Base-by-base conservation (phyloP, 345 rosid species). In the Populus pruinosa region DNA sequence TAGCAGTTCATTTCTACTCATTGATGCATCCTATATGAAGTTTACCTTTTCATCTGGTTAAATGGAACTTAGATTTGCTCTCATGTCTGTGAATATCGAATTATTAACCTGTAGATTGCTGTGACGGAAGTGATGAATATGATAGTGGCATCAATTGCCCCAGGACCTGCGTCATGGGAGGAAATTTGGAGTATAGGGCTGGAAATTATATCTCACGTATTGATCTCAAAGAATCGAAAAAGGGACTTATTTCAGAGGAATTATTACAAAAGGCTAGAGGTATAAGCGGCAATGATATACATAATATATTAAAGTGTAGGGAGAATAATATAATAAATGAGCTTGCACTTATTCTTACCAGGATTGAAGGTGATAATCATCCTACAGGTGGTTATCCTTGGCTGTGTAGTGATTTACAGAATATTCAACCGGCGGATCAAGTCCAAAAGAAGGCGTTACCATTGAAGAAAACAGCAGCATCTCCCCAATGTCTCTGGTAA, bases 121-220 rank as follows among this genome's bases (percentile, higher is more conserved):
- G 94, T 72, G 94, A 91, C 71, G 94, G 94, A 82, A 89, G 92
- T 80, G 94, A 91, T 80, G 94, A 91, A 81, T 86, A 91, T 49
- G 88, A 83, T 50, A 79, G 87, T 41, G 78, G 76, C 25, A 47
- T 84, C 71, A 81, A 38, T 12, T 91, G 94, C 76, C 89, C 87
- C 43, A 86, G 88, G 83, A 79, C 87, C 7, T 91, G 94, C 50
- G 72, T 91, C 74, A 88, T 88, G 90, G 93, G 99, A 64, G 97
- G 94, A 83, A 86, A 82, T 71, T 67, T 90, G 33, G 84, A 86
- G 84, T 91, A 92, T 83, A 88, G 86, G 81, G 62, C 86, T 33
- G 83, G 86, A 77, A 82, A 74, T 50, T 29, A 71, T 74, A 78
- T 74, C 36, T 68, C 90, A 61, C 77, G 85, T 56, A 1, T 36